Evolutionary conservation across 208 protist species (phyloP), one percentile per base, ranked within the genome.

Genomic region (Leishmania braziliensis): DNA sequence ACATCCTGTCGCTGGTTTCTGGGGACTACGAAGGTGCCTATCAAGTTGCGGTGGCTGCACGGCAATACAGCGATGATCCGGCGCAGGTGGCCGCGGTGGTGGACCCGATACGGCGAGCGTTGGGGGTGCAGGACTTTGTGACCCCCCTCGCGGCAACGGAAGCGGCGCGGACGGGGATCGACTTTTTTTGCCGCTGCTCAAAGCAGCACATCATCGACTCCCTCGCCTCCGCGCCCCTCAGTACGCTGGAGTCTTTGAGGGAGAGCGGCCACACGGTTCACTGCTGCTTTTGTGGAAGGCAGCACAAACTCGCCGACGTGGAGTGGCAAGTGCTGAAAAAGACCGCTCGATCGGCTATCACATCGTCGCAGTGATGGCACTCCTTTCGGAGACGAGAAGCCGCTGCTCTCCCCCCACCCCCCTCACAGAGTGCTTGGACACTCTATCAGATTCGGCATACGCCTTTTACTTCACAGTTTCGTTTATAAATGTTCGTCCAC

Each of bases 161-260:
- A 36, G 62, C 86, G 23, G 77, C 77, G 75, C 92, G 94, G 43
- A 92, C 90, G 39, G 84, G 86, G 48, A 51, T 97, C 2, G 92
- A 97, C 78, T 97, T 94, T 77, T 95, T 95, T 83, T 97, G 94
- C 75, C 91, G 94, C 29, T 97, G 94, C 84, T 90, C 82, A 23
- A 93, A 91, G 69, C 53, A 53, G 10, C 84, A 89, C 69, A 80
- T 95, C 58, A 33, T 95, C 60, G 39, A 75, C 54, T 85, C 88
- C 39, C 71, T 92, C 20, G 48, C 56, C n/a, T 75, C 81, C 18
- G 80, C 78, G 0, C 72, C 81, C 23, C 26, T 39, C 9, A 71
- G 78, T 39, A 75, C 77, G 65, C 74, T 81, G 50, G 70, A 48
- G 43, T 81, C 75, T 58, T 54, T 82, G 50, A 71, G 65, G n/a